Base-by-base conservation (phyloP, 768 basidiomycete species). In the Tricholoma flavovirens region DNA sequence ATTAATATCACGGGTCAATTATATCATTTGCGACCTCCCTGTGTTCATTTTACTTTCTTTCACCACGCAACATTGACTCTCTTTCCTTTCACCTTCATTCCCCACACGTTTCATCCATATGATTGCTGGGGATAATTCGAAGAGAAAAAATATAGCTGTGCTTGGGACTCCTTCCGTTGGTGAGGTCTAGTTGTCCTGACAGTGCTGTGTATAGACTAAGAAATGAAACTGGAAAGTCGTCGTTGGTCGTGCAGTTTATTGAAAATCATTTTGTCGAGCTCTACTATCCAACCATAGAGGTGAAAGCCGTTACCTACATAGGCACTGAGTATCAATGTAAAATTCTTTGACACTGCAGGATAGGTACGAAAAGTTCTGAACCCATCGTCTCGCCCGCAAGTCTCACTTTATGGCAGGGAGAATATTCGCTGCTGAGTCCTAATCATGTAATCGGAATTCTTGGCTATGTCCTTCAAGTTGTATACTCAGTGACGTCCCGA, bases 391-490 rank as follows among this genome's bases (percentile, higher is more conserved):
- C 48, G 24, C 24, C 24, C 5, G 29, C 55, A 33, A 11, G 59
- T 57, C 49, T 22, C 56, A 46, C 43, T 56, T 55, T 49, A 14
- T 24, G 56, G 21, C 68, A 94, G 92, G 94, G 97, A 66, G 93
- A 95, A 66, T 95, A 86, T 73, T 90, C 91, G 11, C 87, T 94
- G 58, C 80, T 98, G 61, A 87, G 88, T 59, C 81, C 88, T 26
- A 92, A 90, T 62, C 91, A 96, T 67, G 91, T 89, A 32, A 89
- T 97, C 62, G 94, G 95, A 30, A 89, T 93, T 59, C 94, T 97
- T 67, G 94, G 94, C 63, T 97, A 87, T 68, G 83, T 98, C 63
- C 83, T 98, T n/a, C n/a, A n/a, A n/a, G n/a, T n/a, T 56, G 92
- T 96, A 49, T 98, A 96, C 73, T 91, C 90, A 0, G 88, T 96